Percentiles rank a stretch among this genome's conserved stretches.
phyloP scores from a whole-genome alignment of 192 early-diverging fungal species.

The Coemansia sp. region DNA sequence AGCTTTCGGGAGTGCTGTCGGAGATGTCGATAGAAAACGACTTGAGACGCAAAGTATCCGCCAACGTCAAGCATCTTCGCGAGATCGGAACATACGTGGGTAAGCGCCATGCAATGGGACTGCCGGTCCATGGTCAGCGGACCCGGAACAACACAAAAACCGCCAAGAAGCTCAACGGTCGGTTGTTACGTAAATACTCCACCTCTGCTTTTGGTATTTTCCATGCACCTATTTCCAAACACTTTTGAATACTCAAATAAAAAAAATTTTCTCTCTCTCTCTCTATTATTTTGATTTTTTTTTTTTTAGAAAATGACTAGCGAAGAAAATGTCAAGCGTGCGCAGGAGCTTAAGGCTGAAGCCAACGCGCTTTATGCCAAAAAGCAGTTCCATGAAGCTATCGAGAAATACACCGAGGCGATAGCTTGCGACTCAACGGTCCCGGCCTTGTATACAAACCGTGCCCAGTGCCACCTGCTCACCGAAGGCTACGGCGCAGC shows the following conservation, averaged over 20 bases:
- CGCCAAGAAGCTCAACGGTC: conserved; percentile 78
- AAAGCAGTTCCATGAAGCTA: conserved; percentile 81
- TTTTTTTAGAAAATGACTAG: conserved; percentile 6
- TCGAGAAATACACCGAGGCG: conserved; percentile 86
- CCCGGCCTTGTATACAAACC: conserved; percentile 87
- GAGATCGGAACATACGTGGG: conserved; percentile 77
- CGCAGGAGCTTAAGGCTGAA: conserved; percentile 37
- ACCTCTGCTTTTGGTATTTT: conserved; percentile 43
- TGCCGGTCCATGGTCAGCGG: conserved; percentile 87
- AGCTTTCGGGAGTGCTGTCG: conserved; percentile 79
- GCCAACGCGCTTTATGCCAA: conserved; percentile 43
- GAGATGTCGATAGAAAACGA: conserved; percentile 86
- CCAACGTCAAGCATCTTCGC: conserved; percentile 71
- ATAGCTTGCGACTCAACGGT: conserved; percentile 81
- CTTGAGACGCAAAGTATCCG: conserved; percentile 65
- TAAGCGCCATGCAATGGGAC: conserved; percentile 75
- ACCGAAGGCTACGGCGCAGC: conserved; percentile 85
- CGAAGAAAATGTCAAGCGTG: conserved; percentile 12
- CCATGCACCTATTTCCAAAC: conserved; percentile 32
- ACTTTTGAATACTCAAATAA: neutral
- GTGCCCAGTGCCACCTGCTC: conserved; percentile 83
- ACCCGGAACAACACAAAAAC: conserved; percentile 85
- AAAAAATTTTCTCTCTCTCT: neutral
- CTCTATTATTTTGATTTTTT: conserved; percentile 6
- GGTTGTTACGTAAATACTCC: conserved; percentile 51